These are phyloP conservation scores for Penicillium crustosum DNA, from an alignment of 2,329 filamentous ascomycete genomes.

Conservation along the genomic window DNA sequence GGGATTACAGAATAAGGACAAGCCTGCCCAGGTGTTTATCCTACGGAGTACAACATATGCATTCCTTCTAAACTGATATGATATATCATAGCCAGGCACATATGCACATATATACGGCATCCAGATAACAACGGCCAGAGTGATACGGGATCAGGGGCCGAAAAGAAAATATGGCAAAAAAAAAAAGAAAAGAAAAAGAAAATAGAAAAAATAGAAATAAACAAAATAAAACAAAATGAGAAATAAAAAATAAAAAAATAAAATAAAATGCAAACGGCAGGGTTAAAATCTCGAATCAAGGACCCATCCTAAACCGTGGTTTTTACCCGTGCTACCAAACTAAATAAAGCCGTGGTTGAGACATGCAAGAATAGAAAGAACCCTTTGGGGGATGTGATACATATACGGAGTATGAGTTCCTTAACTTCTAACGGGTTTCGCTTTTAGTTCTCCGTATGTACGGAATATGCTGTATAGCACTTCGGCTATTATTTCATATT, in stretches of 20 bases:
- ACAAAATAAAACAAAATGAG: neutral
- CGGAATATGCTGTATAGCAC: neutral
- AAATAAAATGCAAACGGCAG: neutral
- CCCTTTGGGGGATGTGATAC: neutral
- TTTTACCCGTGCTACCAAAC: conserved; percentile 16
- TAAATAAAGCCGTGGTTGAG: neutral
- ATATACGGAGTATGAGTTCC: neutral
- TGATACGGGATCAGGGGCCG: conserved; percentile 1
- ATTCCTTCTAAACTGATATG: neutral
- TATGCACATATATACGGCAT: neutral
- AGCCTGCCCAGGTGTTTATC: neutral
- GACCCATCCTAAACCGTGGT: conserved; percentile 21
- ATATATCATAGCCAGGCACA: neutral
- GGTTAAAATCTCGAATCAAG: conserved; percentile 5
- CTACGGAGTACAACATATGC: no score
- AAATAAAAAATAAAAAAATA: no score
- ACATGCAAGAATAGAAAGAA: conserved; percentile 4
- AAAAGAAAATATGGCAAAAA: neutral
- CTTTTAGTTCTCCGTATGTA: neutral
- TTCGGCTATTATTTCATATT: neutral
- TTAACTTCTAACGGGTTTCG: conserved; percentile 3
- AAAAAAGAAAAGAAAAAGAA: neutral
- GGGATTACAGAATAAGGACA: conserved; percentile 6
- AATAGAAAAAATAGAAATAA: neutral
- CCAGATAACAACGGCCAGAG: neutral